Conservation (phyloP, 1,284 basidiomycete species). For the Heliocybe sulcata region DNA sequence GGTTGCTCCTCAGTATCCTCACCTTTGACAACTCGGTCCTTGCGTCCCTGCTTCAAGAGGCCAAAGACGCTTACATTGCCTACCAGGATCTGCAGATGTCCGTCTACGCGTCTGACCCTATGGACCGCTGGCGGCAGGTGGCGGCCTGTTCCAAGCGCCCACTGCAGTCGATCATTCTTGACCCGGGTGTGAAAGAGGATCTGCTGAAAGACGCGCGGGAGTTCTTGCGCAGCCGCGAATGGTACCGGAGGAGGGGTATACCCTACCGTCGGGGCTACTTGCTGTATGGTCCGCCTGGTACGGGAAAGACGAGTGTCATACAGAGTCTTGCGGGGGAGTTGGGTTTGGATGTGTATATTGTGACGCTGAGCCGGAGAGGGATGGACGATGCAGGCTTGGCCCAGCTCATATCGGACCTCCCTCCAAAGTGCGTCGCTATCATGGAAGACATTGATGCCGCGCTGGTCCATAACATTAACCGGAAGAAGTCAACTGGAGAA, state of each 20-base stretch:
- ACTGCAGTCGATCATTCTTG: slow-evolving; percentile 58
- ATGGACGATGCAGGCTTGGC: slow-evolving; percentile 61
- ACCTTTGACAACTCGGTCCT: too few relatives aligned
- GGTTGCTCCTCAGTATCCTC: too few relatives aligned
- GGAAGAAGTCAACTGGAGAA: too few relatives aligned
- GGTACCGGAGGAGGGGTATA: slow-evolving; percentile 66
- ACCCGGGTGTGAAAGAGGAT: slow-evolving; percentile 55
- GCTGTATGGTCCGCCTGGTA: slow-evolving; percentile 66
- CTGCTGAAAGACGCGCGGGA: slow-evolving; percentile 60
- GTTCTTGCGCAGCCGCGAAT: slow-evolving; percentile 55
- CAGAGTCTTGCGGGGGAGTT: slow-evolving; percentile 28
- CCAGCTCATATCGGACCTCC: slow-evolving; percentile 56
- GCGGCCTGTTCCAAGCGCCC: slow-evolving; percentile 56
- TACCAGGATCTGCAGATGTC: too few relatives aligned
- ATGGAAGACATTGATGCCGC: slow-evolving; percentile 81
- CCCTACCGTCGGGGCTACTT: slow-evolving; percentile 70
- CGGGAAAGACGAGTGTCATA: slow-evolving; percentile 36
- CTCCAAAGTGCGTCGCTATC: slow-evolving; percentile 63
- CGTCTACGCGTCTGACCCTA: neutral
- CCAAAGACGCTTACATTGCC: too few relatives aligned
- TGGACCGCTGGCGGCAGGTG: slow-evolving; percentile 39
- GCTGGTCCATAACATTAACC: slow-evolving; percentile 51
- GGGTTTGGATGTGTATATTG: slow-evolving; percentile 25
- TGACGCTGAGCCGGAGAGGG: slow-evolving; percentile 43
- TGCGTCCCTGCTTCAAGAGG: too few relatives aligned